phyloP scores from a whole-genome alignment of 345 rosid genomes.

The Reutealis trisperma region DNA sequence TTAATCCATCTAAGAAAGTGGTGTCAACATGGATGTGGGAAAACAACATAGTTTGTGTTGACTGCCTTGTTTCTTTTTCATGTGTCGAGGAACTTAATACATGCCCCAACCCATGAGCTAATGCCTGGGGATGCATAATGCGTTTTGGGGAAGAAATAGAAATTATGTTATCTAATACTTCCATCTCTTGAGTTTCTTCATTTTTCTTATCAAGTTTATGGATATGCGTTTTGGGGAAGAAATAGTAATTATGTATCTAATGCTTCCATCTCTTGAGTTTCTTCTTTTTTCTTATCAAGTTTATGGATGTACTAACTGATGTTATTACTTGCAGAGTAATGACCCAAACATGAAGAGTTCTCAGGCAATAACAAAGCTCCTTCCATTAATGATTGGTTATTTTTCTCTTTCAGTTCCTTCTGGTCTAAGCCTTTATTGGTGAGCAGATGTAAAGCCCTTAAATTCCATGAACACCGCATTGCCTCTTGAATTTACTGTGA shows the following conservation, averaged over 20 bases:
- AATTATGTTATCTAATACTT: too few species aligned
- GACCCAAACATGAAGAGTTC: constrained; percentile 91
- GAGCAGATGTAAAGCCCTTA: constrained; percentile 34
- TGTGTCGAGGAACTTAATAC: constrained; percentile 9
- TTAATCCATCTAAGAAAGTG: too few species aligned
- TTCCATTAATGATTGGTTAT: constrained; percentile 89
- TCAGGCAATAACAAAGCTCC: constrained; percentile 77
- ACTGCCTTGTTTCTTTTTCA: too few species aligned
- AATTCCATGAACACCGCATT: not conserved
- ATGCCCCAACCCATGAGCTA: not conserved
- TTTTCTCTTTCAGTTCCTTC: constrained; percentile 98
- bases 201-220: too few species aligned
- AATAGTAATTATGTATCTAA: not conserved
- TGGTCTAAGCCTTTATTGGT: constrained; percentile 97
- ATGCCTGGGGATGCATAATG: not conserved
- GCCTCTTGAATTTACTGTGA: constrained; percentile 2
- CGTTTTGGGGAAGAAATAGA: not conserved
- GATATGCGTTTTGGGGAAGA: not conserved
- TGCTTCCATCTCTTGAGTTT: too few species aligned
- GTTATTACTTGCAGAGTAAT: constrained; percentile 49
- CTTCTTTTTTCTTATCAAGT: too few species aligned
- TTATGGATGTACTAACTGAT: not conserved
- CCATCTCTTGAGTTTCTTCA: too few species aligned
- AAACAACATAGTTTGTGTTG: too few species aligned
- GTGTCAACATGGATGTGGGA: too few species aligned